Evolutionary conservation across 2,329 filamentous ascomycete genomes (phyloP), one percentile per base, ranked within the genome.

Genomic region (Raffaelea albimanens): DNA sequence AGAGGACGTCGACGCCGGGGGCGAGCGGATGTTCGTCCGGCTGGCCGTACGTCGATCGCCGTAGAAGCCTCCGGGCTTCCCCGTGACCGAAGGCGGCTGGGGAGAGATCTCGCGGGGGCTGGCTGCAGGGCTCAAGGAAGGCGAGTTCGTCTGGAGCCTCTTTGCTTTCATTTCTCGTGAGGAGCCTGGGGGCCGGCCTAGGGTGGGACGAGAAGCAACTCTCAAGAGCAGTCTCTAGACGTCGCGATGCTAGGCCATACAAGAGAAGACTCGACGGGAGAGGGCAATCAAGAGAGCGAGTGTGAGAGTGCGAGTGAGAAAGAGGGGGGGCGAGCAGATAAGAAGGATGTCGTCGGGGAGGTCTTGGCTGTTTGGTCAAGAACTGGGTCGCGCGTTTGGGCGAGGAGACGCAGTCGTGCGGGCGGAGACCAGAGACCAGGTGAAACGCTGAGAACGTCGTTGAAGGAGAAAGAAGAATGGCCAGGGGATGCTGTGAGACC

Each of bases 11-110:
- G 36, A 39, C 25, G 23, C 4, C 16, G 25, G 41, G 23, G 23
- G n/a, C 9, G 16, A 8, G 20, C n/a, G 19, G 21, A 23, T 18
- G 7, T 16, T 21, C 20, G 44, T 19, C 23, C 14, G 39, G 23
- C 16, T 20, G 19, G 23, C 33, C 21, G 34, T 31, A 7, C 19
- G 25, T 33, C 31, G 67, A 38, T 49, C 61, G 52, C 59, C 54
- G 59, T 66, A 66, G 56, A 62, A 67, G 57, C 69, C 70, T 55
- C 70, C 67, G 46, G 49, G 29, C 40, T 18, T 40, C 23, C 38
- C 49, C 40, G 69, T 65, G 52, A 68, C 64, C 39, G 71, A 69
- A 5, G 67, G 64, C 40, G 69, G 67, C 46, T 62, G 63, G 47
- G 70, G 67, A 50, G 71, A 69, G 50, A 64, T 58, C 53, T 69